Conservation (phyloP, 768 basidiomycete species). For the Suillus decipiens region DNA sequence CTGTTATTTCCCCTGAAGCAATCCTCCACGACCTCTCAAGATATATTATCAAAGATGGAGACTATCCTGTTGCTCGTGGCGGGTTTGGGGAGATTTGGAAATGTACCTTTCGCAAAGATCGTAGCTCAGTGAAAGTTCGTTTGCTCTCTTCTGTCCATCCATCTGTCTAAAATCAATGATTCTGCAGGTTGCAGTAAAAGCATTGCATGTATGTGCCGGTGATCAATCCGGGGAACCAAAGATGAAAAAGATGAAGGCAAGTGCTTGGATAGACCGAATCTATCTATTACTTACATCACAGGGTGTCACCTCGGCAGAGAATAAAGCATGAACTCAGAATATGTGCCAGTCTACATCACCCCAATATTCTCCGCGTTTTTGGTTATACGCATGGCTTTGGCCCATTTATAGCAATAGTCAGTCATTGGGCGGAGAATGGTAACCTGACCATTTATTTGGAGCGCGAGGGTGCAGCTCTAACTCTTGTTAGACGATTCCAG, state of each 20-base stretch:
- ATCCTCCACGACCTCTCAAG: conserved; percentile 2
- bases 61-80: conserved; percentile 5
- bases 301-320: conserved; percentile 13
- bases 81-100: conserved; percentile 8
- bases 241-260: background rate
- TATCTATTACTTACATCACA: background rate
- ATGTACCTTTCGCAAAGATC: background rate
- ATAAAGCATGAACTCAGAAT: conserved; percentile 23
- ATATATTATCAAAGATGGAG: background rate
- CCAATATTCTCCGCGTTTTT: conserved; percentile 21
- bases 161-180: background rate
- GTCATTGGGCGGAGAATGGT: conserved; percentile 29
- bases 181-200: background rate
- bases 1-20: no score
- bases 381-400: conserved; percentile 24
- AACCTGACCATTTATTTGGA: conserved; percentile 21
- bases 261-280: no score
- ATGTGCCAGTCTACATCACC: conserved; percentile 22
- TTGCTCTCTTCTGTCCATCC: background rate
- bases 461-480: background rate
- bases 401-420: conserved; percentile 23
- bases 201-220: background rate
- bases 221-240: no score
- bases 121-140: background rate
- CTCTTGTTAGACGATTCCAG: conserved; percentile 1